A percentile compares a stretch with the other conserved stretches of the same genome.
Evolutionary conservation across 2,329 filamentous ascomycete species (phyloP).

Genomic region (Penicillium sp.): DNA sequence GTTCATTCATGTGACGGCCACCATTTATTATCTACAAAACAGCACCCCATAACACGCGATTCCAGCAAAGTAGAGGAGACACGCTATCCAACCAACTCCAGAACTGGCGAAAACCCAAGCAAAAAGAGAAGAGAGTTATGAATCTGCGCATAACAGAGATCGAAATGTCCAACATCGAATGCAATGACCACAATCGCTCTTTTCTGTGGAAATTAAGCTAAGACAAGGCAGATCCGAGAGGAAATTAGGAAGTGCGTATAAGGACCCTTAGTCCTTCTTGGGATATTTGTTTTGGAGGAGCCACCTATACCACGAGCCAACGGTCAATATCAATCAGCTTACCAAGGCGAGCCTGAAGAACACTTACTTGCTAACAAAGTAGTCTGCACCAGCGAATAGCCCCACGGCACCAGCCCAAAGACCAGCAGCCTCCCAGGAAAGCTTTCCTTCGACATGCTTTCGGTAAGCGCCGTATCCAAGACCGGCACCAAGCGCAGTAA

Average conservation of each 20-base stretch:
- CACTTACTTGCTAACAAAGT: conserved; percentile 49
- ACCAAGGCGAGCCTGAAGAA: background rate
- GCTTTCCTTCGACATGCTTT: conserved; percentile 42
- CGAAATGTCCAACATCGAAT: background rate
- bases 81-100: conserved; percentile 21
- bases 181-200: background rate
- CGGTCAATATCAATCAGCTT: background rate
- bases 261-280: conserved; percentile 26
- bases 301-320: conserved; percentile 34
- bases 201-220: background rate
- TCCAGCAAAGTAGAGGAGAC: conserved; percentile 19
- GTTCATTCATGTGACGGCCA: background rate
- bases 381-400: conserved; percentile 43
- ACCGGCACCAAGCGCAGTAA: conserved; percentile 38
- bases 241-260: background rate
- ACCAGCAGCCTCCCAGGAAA: conserved; percentile 45
- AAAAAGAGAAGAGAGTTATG: conserved; percentile 7
- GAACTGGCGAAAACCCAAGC: background rate
- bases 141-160: background rate
- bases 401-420: conserved; percentile 42
- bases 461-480: conserved; percentile 47
- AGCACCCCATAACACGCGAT: conserved; percentile 5
- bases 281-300: conserved; percentile 51
- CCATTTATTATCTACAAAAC: conserved; percentile 14
- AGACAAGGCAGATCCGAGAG: background rate